Conservation (phyloP, 2,329 filamentous ascomycete species). For the Aspergillus sp. region DNA sequence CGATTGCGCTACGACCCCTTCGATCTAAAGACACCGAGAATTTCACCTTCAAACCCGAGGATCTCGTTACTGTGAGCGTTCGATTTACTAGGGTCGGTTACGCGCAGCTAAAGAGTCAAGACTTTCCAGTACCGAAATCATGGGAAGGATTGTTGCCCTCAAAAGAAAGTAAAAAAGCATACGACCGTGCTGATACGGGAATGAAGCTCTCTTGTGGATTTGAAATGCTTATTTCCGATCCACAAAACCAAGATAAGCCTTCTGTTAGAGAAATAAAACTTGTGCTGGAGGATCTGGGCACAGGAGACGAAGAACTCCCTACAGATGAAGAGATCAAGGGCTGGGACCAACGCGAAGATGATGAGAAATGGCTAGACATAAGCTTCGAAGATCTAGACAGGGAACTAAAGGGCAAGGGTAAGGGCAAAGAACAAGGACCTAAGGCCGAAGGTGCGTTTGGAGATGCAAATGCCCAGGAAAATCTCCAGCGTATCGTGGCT, state of each 20-base stretch:
- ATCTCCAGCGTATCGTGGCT: slow-evolving; percentile 85
- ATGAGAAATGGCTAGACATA: slow-evolving; percentile 89
- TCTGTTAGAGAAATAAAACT: slow-evolving; percentile 71
- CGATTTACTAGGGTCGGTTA: slow-evolving; percentile 85
- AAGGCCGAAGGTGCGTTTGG: slow-evolving; percentile 35
- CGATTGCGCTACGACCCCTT: slow-evolving; percentile 67
- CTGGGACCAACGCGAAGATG: slow-evolving; percentile 72
- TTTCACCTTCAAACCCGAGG: slow-evolving; percentile 66
- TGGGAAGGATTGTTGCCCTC: slow-evolving; percentile 45
- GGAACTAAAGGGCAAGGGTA: slow-evolving; percentile 62
- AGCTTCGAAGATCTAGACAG: slow-evolving; percentile 83
- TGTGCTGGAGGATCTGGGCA: slow-evolving; percentile 68
- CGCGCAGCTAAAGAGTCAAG: slow-evolving; percentile 83
- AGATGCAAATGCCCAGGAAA: slow-evolving; percentile 40
- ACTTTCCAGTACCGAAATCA: slow-evolving; percentile 62
- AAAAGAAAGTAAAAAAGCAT: slow-evolving; percentile 40
- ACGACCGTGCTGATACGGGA: slow-evolving; percentile 58
- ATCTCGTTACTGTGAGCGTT: slow-evolving; percentile 74
- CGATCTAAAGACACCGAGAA: slow-evolving; percentile 49
- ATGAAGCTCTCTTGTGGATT: slow-evolving; percentile 90
- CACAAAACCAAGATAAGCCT: slow-evolving; percentile 63
- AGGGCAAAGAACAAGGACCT: slow-evolving; percentile 16
- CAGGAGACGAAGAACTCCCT: slow-evolving; percentile 68
- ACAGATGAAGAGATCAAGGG: slow-evolving; percentile 64
- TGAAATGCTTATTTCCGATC: slow-evolving; percentile 73